These are phyloP conservation scores for Ogataea saltuana DNA, from an alignment of 805 yeast genomes.

Conservation along the genomic window DNA sequence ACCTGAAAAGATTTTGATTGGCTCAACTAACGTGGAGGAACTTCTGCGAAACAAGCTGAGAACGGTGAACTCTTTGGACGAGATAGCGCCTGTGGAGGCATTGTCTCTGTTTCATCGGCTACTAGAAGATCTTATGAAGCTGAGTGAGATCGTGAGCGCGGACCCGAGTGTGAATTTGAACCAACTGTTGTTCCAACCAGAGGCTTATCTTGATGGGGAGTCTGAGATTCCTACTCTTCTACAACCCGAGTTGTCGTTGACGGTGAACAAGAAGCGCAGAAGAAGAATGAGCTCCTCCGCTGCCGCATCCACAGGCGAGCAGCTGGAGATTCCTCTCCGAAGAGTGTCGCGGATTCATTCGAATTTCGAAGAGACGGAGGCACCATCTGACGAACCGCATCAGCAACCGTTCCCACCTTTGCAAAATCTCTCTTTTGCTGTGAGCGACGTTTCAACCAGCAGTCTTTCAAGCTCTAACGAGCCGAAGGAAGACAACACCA, in stretches of 20 bases:
- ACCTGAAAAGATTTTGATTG: neutral
- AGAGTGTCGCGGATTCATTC: slow-evolving; percentile 29
- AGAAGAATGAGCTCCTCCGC: slow-evolving; percentile 3
- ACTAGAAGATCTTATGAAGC: slow-evolving; percentile 27
- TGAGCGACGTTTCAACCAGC: too few relatives aligned
- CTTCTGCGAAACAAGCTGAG: slow-evolving; percentile 27
- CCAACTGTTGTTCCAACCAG: slow-evolving; percentile 16
- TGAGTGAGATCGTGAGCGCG: slow-evolving; percentile 14
- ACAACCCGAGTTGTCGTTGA: slow-evolving; percentile 5
- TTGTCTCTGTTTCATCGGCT: slow-evolving; percentile 31
- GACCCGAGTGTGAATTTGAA: slow-evolving; percentile 18
- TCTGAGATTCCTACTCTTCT: slow-evolving; percentile 12
- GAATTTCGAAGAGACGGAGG: slow-evolving; percentile 29
- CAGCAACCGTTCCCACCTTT: too few relatives aligned
- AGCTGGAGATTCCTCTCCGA: slow-evolving; percentile 33
- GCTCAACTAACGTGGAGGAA: slow-evolving; percentile 36
- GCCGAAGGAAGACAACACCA: neutral
- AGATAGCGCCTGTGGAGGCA: slow-evolving; percentile 31
- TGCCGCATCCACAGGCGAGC: slow-evolving; percentile 20
- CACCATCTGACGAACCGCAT: neutral
- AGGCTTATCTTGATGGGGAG: slow-evolving; percentile 4
- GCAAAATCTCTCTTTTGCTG: too few relatives aligned
- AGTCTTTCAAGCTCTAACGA: neutral
- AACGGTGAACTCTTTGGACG: slow-evolving; percentile 21
- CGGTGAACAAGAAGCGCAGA: neutral